Evolutionary conservation across 345 rosid species (phyloP), one percentile per base, ranked within the genome.

Genomic region (Mangifera indica): DNA sequence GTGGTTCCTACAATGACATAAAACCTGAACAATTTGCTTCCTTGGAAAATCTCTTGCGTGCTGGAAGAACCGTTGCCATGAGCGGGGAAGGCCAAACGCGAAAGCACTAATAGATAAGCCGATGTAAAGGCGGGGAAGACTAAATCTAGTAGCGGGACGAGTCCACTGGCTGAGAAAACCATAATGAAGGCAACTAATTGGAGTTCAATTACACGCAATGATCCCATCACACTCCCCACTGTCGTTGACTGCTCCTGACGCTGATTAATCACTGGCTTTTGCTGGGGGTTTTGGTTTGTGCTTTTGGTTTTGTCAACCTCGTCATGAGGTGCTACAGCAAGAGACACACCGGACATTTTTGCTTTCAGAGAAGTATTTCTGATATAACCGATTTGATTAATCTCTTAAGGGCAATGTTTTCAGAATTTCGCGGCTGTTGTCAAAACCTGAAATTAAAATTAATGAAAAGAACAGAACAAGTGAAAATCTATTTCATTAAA

Each of bases 81-180:
- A 0, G 93, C 78, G 5, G 98, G 97, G 81, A 95, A 92, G 62
- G 87, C 98, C 5, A 86, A 80, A 71, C 89, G 85, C 4, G 97
- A 84, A 24, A 87, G 88, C 32, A 80, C 82, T 15, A 91, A 26
- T 9, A 91, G 53, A 62, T 89, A 91, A 12, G 82, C 66, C 6
- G 97, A 81, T 8, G 89, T 75, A 37, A 95, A 88, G 70, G 78
- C 93, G 0, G 99, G 99, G 85, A 91, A 95, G 13, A 83, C 79
- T 56, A 91, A 80, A 80, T 92, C 98, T 0, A 92, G 87, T 46
- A 89, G 71, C 0, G 99, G 98, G 62, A 95, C 98, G 6, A 95
- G 88, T 55, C 99, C 98, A 29, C 97, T 92, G 0, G 83, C 91
- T 0, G 98, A 91, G 81, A 95, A 92, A 37, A 92, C 98, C 79